phyloP scores from a whole-genome alignment of 2,329 filamentous ascomycete genomes.

The Monosporascus sp. region DNA sequence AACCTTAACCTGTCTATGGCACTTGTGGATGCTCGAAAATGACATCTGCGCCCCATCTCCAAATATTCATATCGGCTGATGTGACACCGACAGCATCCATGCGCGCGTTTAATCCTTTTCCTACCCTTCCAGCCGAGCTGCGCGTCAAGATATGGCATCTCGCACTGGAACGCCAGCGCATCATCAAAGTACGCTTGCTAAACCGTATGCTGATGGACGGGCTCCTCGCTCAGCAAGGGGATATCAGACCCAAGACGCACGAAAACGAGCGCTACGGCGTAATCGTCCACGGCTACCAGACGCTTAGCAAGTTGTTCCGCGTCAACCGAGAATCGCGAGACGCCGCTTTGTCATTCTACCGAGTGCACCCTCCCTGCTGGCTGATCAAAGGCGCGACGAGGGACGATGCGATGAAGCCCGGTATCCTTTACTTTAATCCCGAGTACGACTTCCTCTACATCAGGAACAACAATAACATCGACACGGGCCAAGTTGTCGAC shows the following conservation, averaged over 20 bases:
- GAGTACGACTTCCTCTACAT: slow-evolving; percentile 8
- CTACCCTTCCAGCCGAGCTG: slow-evolving; percentile 3
- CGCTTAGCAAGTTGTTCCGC: slow-evolving; percentile 7
- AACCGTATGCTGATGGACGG: not conserved
- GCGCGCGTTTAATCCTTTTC: not conserved
- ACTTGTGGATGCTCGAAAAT: too few relatives aligned
- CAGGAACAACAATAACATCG: not conserved
- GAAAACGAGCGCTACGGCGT: not conserved
- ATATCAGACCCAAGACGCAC: not conserved
- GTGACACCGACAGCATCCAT: too few relatives aligned
- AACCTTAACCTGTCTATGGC: too few relatives aligned
- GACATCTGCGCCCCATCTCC: too few relatives aligned
- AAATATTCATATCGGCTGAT: too few relatives aligned
- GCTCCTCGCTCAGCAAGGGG: not conserved
- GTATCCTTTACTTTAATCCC: slow-evolving; percentile 9
- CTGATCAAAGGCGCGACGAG: not conserved
- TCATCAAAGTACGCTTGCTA: slow-evolving; percentile 2
- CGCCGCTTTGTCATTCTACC: slow-evolving; percentile 5
- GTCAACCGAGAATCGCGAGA: slow-evolving; percentile 8
- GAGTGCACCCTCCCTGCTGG: slow-evolving; percentile 8
- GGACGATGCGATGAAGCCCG: not conserved
- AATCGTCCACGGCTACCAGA: not conserved
- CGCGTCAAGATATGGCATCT: slow-evolving; percentile 6
- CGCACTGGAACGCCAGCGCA: slow-evolving; percentile 3
- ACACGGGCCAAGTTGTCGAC: not conserved